Conservation (phyloP, 495 filamentous ascomycete species). For the Aspergillus sclerotioniger region DNA sequence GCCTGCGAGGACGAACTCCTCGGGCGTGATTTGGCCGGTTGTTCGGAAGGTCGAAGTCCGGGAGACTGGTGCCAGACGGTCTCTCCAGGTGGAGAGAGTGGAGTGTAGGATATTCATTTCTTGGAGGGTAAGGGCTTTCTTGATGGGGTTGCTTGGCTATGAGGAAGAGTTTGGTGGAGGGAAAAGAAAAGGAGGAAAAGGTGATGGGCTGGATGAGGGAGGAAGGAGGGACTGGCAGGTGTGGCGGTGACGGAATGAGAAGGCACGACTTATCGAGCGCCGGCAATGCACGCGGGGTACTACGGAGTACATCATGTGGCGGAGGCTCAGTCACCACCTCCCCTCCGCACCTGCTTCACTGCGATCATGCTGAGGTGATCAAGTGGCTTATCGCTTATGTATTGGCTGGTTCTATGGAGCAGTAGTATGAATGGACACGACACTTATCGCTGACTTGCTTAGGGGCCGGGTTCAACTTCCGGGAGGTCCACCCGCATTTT, state of each 20-base stretch:
- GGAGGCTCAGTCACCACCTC: slow-evolving; percentile 15
- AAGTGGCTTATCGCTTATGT: neutral
- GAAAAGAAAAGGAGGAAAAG: neutral
- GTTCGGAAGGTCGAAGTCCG: slow-evolving; percentile 90
- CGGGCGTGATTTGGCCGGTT: slow-evolving; percentile 93
- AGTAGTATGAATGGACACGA: no score
- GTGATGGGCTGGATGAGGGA: neutral
- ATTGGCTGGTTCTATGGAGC: neutral
- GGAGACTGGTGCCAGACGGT: slow-evolving; percentile 82
- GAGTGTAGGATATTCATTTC: slow-evolving; percentile 69
- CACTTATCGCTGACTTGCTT: no score
- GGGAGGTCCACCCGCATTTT: no score
- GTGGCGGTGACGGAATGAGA: slow-evolving; percentile 18
- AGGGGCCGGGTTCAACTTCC: no score
- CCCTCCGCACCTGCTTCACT: neutral
- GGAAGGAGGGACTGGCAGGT: neutral
- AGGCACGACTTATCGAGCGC: no score
- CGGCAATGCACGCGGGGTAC: slow-evolving; percentile 20
- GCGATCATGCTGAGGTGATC: neutral
- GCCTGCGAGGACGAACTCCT: slow-evolving; percentile 93
- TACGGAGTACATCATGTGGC: slow-evolving; percentile 28
- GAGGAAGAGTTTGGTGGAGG: neutral
- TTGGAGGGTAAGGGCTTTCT: slow-evolving; percentile 5
- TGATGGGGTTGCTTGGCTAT: neutral
- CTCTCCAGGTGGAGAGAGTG: slow-evolving; percentile 79